phyloP scores from a whole-genome alignment of 2,329 filamentous ascomycete genomes.

The Laburnicola sp. region DNA sequence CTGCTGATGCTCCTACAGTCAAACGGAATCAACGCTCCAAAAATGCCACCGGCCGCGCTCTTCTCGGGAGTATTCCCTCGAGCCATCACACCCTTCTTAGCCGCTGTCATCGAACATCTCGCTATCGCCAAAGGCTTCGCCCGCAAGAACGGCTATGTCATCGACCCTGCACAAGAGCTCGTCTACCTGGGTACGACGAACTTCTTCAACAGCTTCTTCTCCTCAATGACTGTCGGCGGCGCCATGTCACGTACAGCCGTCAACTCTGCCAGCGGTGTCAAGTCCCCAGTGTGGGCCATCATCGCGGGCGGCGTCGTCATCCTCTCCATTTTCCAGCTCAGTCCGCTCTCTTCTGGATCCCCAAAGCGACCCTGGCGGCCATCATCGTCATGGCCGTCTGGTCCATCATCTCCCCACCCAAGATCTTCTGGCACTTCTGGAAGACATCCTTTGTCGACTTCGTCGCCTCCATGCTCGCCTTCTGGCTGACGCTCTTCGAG shows the following conservation, averaged over 20 bases:
- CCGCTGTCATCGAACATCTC: constrained; percentile 64
- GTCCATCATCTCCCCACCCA: constrained; percentile 62
- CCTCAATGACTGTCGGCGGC: constrained; percentile 65
- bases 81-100: constrained; percentile 64
- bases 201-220: constrained; percentile 67
- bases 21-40: constrained; percentile 57
- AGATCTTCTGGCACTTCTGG: constrained; percentile 66
- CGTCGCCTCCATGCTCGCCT: constrained; percentile 63
- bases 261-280: constrained; percentile 66
- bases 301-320: constrained; percentile 65
- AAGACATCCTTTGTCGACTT: constrained; percentile 67
- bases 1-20: constrained; percentile 33
- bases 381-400: constrained; percentile 69
- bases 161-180: constrained; percentile 67
- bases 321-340: constrained; percentile 64
- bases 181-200: constrained; percentile 66
- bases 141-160: constrained; percentile 63
- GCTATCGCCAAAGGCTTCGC: constrained; percentile 67
- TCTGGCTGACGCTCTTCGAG: constrained; percentile 66
- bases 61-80: constrained; percentile 58
- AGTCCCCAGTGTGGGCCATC: constrained; percentile 62
- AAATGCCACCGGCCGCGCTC: constrained; percentile 52
- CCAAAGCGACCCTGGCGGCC: constrained; percentile 65
- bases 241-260: constrained; percentile 70
- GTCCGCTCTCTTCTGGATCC: constrained; percentile 68